Base-by-base conservation (phyloP, 768 basidiomycete species). In the Crucibulum laeve region DNA sequence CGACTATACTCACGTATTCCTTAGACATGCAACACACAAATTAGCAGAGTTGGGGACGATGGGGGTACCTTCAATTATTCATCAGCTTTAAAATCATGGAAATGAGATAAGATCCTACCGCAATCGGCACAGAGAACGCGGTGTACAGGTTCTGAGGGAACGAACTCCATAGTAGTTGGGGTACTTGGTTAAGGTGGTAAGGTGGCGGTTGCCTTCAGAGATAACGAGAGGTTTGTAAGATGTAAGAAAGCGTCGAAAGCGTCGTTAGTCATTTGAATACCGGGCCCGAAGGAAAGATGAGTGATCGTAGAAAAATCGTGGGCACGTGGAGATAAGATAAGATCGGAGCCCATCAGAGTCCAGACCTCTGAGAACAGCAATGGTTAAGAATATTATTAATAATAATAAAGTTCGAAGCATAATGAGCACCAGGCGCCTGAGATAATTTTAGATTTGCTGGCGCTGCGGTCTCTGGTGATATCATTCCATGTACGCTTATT, bases 31-130 rank as follows among this genome's bases (percentile, higher is more conserved):
- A 4, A 93, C 89, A 53, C 93, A 95, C 26, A 94, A 70, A 69
- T 94, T 94, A 30, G 92, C 92, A 48, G 88, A 89, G 63, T 96
- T 92, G 30, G 91, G 91, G 30, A 87, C 83, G 56, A 93, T 93
- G 24, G 87, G 86, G 26, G 83, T 88, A 48, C 87, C 87, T 89
- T 48, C 39, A 56, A 24, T 10, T 13, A 33, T 18, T 35, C 17
- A 24, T 40, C 44, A 44, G 45, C 46, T 44, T 13, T 26, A 30
- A 26, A 30, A 39, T 42, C 30, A 25, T 15, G 32, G n/a, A 42
- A 42, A 43, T 23, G 33, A 11, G 30, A 28, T 5, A 30, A 26
- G 28, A 42, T 34, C 77, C 48, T 60, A 80, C 91, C 91, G 55
- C 91, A 93, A 65, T 92, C 91, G 4, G 91, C 91, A 52, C 91